These are phyloP conservation scores for Pseudozyma sp. DNA, from an alignment of 1,284 basidiomycete species.

Conservation along the genomic window DNA sequence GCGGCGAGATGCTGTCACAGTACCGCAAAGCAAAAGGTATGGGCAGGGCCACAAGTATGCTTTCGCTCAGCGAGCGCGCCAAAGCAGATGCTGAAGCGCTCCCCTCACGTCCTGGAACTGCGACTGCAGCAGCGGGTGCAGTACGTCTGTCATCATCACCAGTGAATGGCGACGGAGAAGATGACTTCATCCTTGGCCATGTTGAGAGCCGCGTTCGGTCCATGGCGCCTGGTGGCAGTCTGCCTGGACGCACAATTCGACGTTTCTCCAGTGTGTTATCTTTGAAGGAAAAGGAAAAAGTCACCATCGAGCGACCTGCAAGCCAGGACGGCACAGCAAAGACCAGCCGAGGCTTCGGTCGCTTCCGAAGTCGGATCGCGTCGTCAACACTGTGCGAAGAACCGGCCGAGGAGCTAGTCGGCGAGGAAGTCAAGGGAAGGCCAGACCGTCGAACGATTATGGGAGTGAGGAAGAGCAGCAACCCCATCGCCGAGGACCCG, in stretches of 20 bases:
- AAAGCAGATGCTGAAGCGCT: slow-evolving; percentile 34
- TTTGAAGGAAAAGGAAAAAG: slow-evolving; percentile 28
- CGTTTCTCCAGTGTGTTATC: slow-evolving; percentile 46
- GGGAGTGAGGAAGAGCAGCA: slow-evolving; percentile 1
- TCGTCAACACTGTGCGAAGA: slow-evolving; percentile 34
- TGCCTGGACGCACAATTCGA: slow-evolving; percentile 23
- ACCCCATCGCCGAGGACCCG: slow-evolving; percentile 6
- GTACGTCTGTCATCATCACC: slow-evolving; percentile 15
- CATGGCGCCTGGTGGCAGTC: slow-evolving; percentile 24
- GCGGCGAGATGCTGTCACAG: slow-evolving; percentile 63
- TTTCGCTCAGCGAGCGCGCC: slow-evolving; percentile 39
- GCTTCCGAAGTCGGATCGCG: slow-evolving; percentile 33
- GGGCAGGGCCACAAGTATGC: slow-evolving; percentile 47
- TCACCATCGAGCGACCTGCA: slow-evolving; percentile 24
- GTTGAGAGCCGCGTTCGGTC: slow-evolving; percentile 29
- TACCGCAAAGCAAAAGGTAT: slow-evolving; percentile 58
- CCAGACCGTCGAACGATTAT: background rate
- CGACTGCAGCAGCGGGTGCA: background rate
- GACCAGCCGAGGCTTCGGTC: slow-evolving; percentile 27
- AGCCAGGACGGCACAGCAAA: slow-evolving; percentile 27
- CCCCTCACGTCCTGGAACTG: slow-evolving; percentile 14
- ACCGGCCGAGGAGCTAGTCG: slow-evolving; percentile 11
- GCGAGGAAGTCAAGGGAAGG: background rate
- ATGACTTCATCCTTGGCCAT: slow-evolving; percentile 43
- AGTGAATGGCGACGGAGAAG: slow-evolving; percentile 6